These are phyloP conservation scores for Ogataea zsoltii DNA, from an alignment of 805 yeast genomes.

Conservation along the genomic window DNA sequence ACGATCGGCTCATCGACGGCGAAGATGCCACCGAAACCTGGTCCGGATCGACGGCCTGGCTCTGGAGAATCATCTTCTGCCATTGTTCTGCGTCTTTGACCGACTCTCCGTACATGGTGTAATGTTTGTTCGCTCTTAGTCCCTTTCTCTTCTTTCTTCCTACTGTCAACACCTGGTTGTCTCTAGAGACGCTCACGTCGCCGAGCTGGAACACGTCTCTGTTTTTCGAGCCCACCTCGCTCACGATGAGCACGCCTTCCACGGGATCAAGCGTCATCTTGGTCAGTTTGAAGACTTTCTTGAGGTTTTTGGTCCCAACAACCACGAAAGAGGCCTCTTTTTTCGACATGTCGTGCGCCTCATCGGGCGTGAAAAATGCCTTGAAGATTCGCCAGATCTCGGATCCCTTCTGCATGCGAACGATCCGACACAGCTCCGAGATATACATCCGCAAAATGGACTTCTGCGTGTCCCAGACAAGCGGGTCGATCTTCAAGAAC, in stretches of 20 bases:
- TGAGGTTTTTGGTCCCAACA: slow-evolving; percentile 25
- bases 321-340: slow-evolving; percentile 29
- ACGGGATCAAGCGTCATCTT: slow-evolving; percentile 23
- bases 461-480: slow-evolving; percentile 36
- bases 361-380: slow-evolving; percentile 31
- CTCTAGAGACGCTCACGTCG: slow-evolving; percentile 26
- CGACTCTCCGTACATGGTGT: slow-evolving; percentile 73
- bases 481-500: slow-evolving; percentile 31
- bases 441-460: slow-evolving; percentile 32
- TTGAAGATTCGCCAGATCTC: slow-evolving; percentile 28
- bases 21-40: slow-evolving; percentile 19
- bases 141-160: slow-evolving; percentile 33
- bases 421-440: slow-evolving; percentile 29
- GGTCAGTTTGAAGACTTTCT: slow-evolving; percentile 24
- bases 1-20: slow-evolving; percentile 12
- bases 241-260: slow-evolving; percentile 22
- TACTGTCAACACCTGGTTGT: slow-evolving; percentile 28
- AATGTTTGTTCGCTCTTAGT: slow-evolving; percentile 31
- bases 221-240: slow-evolving; percentile 23
- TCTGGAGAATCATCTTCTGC: slow-evolving; percentile 19
- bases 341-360: slow-evolving; percentile 25
- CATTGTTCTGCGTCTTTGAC: slow-evolving; percentile 53
- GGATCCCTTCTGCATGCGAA: slow-evolving; percentile 22
- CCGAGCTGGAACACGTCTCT: slow-evolving; percentile 23
- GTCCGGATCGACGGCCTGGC: slow-evolving; percentile 14